Evolutionary conservation across 1,139 yeast species (phyloP), one percentile per base, ranked within the genome.

Genomic region (Pichia norvegensis): DNA sequence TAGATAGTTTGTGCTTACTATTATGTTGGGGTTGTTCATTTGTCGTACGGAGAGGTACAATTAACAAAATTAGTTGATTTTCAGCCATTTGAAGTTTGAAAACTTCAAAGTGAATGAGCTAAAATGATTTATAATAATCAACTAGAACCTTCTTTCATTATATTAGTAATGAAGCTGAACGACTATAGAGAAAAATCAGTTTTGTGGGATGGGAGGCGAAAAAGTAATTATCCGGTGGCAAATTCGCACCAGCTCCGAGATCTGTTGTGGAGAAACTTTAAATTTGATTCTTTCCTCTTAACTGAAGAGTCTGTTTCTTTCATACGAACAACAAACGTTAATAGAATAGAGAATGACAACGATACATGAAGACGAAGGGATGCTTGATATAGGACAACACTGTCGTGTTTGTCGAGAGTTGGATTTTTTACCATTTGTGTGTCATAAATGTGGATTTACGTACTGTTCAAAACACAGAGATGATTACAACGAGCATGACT

Each of bases 371-470:
- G 37, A 35, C 29, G 57, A 58, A 14, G 54, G 62, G 2, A 52
- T 83, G 60, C 70, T 83, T 66, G 81, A 83, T 55, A 78, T 83
- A 8, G 92, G 92, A 4, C 68, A 76, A 51, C 83, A 81, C 58
- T 84, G 94, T 59, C 60, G 67, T 29, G 70, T 71, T 44, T 84
- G 94, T 61, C 69, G 76, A 43, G 77, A 74, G 55, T 62, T 81
- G 6, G 94, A 84, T 57, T 83, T 83, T 56, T 65, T 84, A 31
- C 90, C 94, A 1, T 82, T 78, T 61, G 68, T 67, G 36, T 84
- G 94, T 61, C 73, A 72, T 36, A 64, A 61, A 43, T 83, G 92
- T 58, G 63, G 72, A 16, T 60, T 64, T n/a, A 68, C 73, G 2
- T 82, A 69, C 55, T 84, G 94, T 59, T 66, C 74, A 2, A 68